Base-by-base conservation (phyloP, 441 rosid genomes). In the Populus hybrid region DNA sequence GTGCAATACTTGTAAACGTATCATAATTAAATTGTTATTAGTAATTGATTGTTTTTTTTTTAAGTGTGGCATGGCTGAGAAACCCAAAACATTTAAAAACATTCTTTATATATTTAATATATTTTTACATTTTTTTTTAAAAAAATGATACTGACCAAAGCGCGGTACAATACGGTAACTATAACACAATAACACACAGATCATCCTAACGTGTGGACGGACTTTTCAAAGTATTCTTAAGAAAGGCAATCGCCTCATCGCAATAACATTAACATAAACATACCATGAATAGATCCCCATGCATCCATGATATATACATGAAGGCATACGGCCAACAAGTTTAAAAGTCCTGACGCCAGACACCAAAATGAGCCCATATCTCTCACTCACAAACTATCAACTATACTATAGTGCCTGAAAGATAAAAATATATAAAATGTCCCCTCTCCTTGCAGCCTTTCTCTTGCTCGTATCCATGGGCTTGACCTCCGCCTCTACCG, bases 381-480 rank as follows among this genome's bases (percentile, higher is more conserved):
- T n/a, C 20, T 59, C 40, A 8, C 67, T 71, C 79, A 28, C 69
- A 74, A 6, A 38, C 42, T 35, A 10, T 72, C 72, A 4, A 23
- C 35, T 14, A 12, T 12, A 46, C 54, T 46, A 38, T 23, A 42
- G 6, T 69, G 59, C 75, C 36, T 59, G 16, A 72, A 14, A 67
- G 14, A 28, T 30, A 14, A 16, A 32, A 32, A 68, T 9, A 5
- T 2, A 57, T 21, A 77, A 8, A 11, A 74, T 86, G 84, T 54
- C 67, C 70, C 40, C 73, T 46, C 73, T 46, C 26, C 57, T 76
- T 26, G 14, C 72, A 42, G 71, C 79, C 79, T 28, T 86, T 73
- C 81, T 83, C 72, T 84, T 85, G 28, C 83, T 81, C 32, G n/a
- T 71, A 18, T 50, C 79, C 12, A 42, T 82, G 63, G 81, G 18